Conservation (phyloP, 495 filamentous ascomycete species). For the Durotheca rogersii region DNA sequence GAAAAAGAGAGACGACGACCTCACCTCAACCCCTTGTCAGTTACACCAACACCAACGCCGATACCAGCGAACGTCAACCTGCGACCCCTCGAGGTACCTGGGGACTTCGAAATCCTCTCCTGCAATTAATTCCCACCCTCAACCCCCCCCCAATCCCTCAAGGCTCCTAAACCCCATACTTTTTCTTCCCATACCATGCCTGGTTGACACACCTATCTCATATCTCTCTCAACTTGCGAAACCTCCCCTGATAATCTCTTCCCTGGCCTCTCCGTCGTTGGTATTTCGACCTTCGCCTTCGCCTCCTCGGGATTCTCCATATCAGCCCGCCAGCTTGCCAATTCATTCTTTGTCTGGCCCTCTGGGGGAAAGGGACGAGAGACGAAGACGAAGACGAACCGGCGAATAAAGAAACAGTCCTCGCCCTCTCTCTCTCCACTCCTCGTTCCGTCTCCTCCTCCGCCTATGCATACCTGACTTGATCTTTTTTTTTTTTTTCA, state of each 20-base stretch:
- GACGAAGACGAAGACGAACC: not conserved
- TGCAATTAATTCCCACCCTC: conserved; percentile 24
- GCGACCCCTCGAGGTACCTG: conserved; percentile 15
- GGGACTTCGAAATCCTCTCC: conserved; percentile 14
- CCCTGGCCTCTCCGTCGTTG: not conserved
- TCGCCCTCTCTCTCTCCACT: conserved; percentile 4
- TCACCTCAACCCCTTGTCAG: conserved; percentile 8
- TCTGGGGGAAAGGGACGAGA: conserved; percentile 1
- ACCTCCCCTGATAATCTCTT: conserved; percentile 24
- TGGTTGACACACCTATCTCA: conserved; percentile 13
- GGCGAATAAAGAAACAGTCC: conserved; percentile 7
- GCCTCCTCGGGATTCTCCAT: too few species aligned
- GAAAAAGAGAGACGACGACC: conserved; percentile 1
- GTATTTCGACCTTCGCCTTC: too few species aligned
- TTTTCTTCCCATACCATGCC: conserved; percentile 5
- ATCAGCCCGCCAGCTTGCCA: conserved; percentile 8
- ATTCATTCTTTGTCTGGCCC: conserved; percentile 21
- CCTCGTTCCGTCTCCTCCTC: conserved; percentile 6
- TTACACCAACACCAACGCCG: conserved; percentile 28
- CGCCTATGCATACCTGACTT: conserved; percentile 29
- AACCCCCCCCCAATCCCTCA: conserved; percentile 9
- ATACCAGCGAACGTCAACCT: conserved; percentile 1
- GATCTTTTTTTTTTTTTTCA: conserved; percentile 13
- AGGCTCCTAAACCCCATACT: too few species aligned
- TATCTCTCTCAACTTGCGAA: conserved; percentile 13